These are phyloP conservation scores for Lactarius deliciosus DNA, from an alignment of 768 basidiomycete genomes.

Conservation along the genomic window DNA sequence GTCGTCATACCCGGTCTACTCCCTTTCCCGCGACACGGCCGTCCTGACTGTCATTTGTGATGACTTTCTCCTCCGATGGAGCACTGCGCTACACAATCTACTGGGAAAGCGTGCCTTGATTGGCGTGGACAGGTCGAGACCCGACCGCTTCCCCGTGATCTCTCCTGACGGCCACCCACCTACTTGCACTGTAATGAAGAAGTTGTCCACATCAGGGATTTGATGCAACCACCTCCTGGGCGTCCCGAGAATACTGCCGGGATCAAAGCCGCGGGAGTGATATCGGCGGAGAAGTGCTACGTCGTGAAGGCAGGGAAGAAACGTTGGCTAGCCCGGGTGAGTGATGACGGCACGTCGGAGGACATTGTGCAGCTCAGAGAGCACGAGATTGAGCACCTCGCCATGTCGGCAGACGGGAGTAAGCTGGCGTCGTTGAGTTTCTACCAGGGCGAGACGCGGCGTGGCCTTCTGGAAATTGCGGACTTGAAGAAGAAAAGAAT, in stretches of 20 bases:
- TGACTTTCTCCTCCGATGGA: slow-evolving; percentile 12
- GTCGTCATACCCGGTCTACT: slow-evolving; percentile 11
- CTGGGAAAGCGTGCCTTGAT: slow-evolving; percentile 6
- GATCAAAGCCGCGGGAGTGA: slow-evolving; percentile 15
- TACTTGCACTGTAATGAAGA: slow-evolving; percentile 20
- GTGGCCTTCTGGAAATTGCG: slow-evolving; percentile 16
- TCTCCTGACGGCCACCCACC: slow-evolving; percentile 15
- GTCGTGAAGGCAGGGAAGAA: slow-evolving; percentile 13
- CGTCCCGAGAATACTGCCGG: neutral
- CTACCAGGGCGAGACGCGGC: slow-evolving; percentile 7
- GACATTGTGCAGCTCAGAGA: slow-evolving; percentile 16
- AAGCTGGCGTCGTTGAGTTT: slow-evolving; percentile 16
- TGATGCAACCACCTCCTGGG: slow-evolving; percentile 10
- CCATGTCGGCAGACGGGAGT: slow-evolving; percentile 6
- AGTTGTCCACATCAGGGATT: slow-evolving; percentile 17
- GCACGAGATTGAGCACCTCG: slow-evolving; percentile 10
- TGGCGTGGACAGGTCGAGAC: slow-evolving; percentile 9
- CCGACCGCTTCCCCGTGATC: slow-evolving; percentile 19
- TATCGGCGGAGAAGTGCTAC: slow-evolving; percentile 11
- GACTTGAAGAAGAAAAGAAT: neutral
- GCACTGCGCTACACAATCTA: neutral
- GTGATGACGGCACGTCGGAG: slow-evolving; percentile 12
- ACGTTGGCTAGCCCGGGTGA: slow-evolving; percentile 15
- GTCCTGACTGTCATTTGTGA: slow-evolving; percentile 18
- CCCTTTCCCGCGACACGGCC: slow-evolving; percentile 17